Percentiles rank a stretch among this genome's conserved stretches.
Conservation (phyloP, 495 filamentous ascomycete species). For the Penicillium longicatenatum region DNA sequence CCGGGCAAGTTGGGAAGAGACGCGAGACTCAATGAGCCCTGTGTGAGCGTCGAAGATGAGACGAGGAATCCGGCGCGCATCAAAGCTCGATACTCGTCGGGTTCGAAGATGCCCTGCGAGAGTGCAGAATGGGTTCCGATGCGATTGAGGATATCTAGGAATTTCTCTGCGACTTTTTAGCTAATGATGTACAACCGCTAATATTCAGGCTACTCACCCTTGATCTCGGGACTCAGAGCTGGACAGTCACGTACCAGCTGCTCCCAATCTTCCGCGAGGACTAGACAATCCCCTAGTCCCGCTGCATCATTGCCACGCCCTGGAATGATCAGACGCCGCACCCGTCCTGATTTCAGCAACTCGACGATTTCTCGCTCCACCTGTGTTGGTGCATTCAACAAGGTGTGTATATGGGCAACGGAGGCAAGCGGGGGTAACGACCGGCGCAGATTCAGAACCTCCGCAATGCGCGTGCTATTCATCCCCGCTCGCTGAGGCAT, state of each 20-base stretch:
- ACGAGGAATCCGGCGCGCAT: constrained; percentile 72
- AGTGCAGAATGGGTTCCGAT: constrained; percentile 58
- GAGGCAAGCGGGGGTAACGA: constrained; percentile 71
- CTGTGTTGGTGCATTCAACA: constrained; percentile 64
- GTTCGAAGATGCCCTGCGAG: constrained; percentile 45
- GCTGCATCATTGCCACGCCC: constrained; percentile 60
- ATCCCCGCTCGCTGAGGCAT: constrained; percentile 70
- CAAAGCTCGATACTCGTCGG: constrained; percentile 57
- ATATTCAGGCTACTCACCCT: constrained; percentile 33
- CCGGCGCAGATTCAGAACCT: constrained; percentile 67
- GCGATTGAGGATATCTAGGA: constrained; percentile 53
- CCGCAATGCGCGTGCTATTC: constrained; percentile 70
- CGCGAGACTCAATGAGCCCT: constrained; percentile 48
- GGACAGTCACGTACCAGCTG: constrained; percentile 48
- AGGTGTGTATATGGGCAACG: constrained; percentile 68
- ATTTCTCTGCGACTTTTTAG: constrained; percentile 45
- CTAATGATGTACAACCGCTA: too few species aligned
- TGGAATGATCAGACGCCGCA: constrained; percentile 68
- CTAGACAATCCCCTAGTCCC: constrained; percentile 68
- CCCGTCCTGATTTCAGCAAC: constrained; percentile 56
- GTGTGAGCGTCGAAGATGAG: constrained; percentile 52
- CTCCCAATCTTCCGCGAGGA: constrained; percentile 66
- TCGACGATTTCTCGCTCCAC: constrained; percentile 75
- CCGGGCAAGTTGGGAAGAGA: constrained; percentile 53
- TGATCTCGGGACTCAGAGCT: constrained; percentile 49